These are phyloP conservation scores for Volvox reticuliferus DNA, from an alignment of 139 green algal genomes.

Conservation along the genomic window DNA sequence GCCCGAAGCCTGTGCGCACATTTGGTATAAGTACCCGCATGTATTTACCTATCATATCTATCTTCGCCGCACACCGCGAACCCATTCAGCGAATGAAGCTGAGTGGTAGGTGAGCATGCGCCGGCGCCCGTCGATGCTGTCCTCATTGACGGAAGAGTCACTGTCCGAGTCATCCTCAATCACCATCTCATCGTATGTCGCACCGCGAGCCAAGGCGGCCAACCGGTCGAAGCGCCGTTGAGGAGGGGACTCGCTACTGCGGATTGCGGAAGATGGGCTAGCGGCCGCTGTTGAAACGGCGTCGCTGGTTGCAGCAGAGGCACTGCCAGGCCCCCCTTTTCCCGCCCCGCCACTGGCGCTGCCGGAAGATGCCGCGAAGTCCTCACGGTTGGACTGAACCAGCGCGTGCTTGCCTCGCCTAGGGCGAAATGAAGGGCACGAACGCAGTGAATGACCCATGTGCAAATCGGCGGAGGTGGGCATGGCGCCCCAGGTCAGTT, in stretches of 20 bases:
- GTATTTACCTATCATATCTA: background rate
- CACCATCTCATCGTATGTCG: slow-evolving; percentile 20
- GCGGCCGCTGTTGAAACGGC: no score
- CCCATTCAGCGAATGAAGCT: slow-evolving; percentile 15
- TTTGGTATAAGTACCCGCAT: no score
- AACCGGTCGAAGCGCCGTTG: background rate
- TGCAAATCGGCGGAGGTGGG: no score
- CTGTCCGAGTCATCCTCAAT: background rate
- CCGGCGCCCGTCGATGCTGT: slow-evolving; percentile 8
- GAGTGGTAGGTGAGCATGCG: background rate
- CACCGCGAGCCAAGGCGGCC: background rate
- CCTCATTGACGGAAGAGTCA: background rate
- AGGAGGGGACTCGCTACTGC: no score
- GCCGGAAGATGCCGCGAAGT: background rate
- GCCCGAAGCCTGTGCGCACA: no score
- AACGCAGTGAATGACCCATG: background rate
- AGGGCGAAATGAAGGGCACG: background rate
- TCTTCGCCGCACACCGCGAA: background rate
- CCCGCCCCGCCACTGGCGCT: background rate
- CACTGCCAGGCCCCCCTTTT: no score
- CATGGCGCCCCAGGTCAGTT: no score
- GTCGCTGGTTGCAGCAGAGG: no score
- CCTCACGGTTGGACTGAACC: background rate
- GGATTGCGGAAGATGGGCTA: no score
- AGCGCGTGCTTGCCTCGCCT: slow-evolving; percentile 14